These are phyloP conservation scores for Vitis hybrid DNA, from an alignment of 177 flowering plant species.

Conservation along the genomic window DNA sequence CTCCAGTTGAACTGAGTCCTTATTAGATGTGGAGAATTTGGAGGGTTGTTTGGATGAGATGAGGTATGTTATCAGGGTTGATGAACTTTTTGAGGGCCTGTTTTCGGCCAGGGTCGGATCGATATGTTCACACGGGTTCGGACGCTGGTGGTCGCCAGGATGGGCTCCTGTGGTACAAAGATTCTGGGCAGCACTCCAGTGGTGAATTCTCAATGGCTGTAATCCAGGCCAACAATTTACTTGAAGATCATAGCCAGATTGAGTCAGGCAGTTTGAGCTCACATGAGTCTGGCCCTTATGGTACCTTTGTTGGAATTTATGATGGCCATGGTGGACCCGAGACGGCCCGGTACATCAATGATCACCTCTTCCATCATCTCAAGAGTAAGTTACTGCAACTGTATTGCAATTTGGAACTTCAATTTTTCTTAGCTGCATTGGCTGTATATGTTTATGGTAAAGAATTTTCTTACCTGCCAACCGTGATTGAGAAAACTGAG, in stretches of 20 bases:
- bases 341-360: slow-evolving; percentile 64
- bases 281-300: slow-evolving; percentile 59
- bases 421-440: not conserved
- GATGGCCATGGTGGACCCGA: slow-evolving; percentile 89
- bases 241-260: slow-evolving; percentile 84
- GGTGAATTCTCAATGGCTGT: slow-evolving; percentile 88
- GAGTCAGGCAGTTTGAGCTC: slow-evolving; percentile 71
- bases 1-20: slow-evolving; percentile 14
- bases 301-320: slow-evolving; percentile 76
- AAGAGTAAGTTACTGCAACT: slow-evolving; percentile 48
- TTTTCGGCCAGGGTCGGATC: slow-evolving; percentile 71
- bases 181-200: slow-evolving; percentile 63
- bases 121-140: slow-evolving; percentile 54
- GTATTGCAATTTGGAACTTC: not conserved
- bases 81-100: slow-evolving; percentile 84
- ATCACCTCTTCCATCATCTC: slow-evolving; percentile 68
- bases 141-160: slow-evolving; percentile 68
- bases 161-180: slow-evolving; percentile 84
- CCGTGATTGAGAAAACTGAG: too few species aligned
- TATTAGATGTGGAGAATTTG: slow-evolving; percentile 52
- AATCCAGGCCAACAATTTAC: slow-evolving; percentile 74
- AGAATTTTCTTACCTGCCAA: too few species aligned
- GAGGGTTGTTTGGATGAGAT: slow-evolving; percentile 63
- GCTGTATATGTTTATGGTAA: too few species aligned
- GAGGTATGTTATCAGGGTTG: slow-evolving; percentile 88